Conservation (phyloP, 1,139 yeast genomes). For the Martiniozyma asiatica region DNA sequence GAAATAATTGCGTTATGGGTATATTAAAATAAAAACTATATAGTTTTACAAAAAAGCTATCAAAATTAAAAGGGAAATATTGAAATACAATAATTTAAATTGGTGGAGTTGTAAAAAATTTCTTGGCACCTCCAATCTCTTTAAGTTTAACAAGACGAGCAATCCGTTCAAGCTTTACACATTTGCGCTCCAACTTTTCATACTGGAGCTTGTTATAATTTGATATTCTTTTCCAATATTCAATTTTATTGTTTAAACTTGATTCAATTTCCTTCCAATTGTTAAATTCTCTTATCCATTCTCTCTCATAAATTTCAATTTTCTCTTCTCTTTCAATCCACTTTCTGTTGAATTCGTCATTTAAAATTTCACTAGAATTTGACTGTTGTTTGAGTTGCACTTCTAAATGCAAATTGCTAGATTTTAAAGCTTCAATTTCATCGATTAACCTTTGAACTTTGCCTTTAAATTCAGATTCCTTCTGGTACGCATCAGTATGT, state of each 20-base stretch:
- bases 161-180: constrained; percentile 5
- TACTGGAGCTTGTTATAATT: constrained; percentile 3
- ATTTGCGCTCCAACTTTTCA: constrained; percentile 3
- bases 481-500: too few relatives aligned
- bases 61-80: background rate
- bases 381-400: too few relatives aligned
- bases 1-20: too few relatives aligned
- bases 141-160: constrained; percentile 7
- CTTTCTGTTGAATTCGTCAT: background rate
- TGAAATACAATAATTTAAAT: background rate
- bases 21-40: background rate
- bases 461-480: too few relatives aligned
- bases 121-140: constrained; percentile 6
- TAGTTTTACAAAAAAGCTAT: background rate
- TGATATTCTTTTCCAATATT: constrained; percentile 12
- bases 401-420: too few relatives aligned
- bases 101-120: constrained; percentile 6
- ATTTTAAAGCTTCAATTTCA: too few relatives aligned
- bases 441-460: too few relatives aligned
- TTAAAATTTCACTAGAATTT: background rate
- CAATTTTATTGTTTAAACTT: constrained; percentile 4
- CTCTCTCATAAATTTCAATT: background rate
- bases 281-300: constrained; percentile 1
- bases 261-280: constrained; percentile 6
- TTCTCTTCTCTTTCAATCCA: background rate